Percentiles rank a stretch among this genome's conserved stretches.
Evolutionary conservation across 1,284 basidiomycete genomes (phyloP).

Genomic region (Xanthoconium separans): DNA sequence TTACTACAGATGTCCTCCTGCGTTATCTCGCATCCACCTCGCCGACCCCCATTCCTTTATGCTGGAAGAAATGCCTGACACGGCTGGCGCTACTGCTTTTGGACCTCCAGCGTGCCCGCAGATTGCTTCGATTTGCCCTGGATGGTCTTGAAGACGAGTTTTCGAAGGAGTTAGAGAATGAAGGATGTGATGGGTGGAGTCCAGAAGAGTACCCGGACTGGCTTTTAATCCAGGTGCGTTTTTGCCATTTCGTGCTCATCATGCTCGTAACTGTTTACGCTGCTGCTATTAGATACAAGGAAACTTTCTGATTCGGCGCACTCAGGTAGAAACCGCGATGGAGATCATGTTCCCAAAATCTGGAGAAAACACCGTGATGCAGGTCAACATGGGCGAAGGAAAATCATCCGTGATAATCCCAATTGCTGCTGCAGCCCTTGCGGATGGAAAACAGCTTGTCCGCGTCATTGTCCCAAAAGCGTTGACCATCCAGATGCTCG

Average conservation of each 20-base stretch:
- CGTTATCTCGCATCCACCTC: not conserved
- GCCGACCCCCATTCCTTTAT: not conserved
- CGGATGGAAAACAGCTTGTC: no score
- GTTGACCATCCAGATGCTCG: no score
- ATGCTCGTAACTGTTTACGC: no score
- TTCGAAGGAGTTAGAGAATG: conserved; percentile 15
- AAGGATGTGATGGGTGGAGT: conserved; percentile 12
- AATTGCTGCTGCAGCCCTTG: no score
- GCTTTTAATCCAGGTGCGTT: conserved; percentile 38
- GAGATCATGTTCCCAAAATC: conserved; percentile 46
- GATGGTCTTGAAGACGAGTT: no score
- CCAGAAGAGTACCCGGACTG: conserved; percentile 35
- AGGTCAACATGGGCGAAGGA: no score
- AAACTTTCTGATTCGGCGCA: conserved; percentile 38
- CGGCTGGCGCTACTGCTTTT: conserved; percentile 30
- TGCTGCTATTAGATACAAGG: conserved; percentile 37
- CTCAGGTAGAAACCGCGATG: conserved; percentile 40
- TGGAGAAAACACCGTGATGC: no score
- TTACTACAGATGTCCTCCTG: conserved; percentile 27
- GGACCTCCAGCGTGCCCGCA: no score
- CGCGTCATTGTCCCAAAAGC: no score
- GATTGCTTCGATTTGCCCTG: no score
- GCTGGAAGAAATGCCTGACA: conserved; percentile 31
- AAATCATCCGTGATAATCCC: no score
- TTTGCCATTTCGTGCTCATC: no score